A percentile compares a stretch with the other conserved stretches of the same genome.
These are phyloP conservation scores for Canna indica DNA, from an alignment of 176 grass and related monocot species.

Conservation along the genomic window DNA sequence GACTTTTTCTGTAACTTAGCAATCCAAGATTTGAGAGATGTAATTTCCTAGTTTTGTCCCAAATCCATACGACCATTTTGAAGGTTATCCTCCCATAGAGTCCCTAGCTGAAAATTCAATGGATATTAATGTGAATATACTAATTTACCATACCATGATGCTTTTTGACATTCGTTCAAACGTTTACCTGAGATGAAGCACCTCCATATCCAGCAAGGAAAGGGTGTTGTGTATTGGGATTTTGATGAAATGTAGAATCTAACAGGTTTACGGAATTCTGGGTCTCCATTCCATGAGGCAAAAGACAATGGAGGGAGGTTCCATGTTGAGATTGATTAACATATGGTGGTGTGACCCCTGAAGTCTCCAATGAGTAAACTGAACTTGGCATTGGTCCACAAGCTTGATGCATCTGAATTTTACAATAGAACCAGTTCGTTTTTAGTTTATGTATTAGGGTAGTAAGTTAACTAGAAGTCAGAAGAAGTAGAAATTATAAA, in stretches of 20 bases:
- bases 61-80: slow-evolving; percentile 60
- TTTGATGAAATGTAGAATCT: slow-evolving; percentile 41
- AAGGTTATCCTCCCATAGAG: slow-evolving; percentile 77
- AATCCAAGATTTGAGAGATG: no score
- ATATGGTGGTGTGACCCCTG: slow-evolving; percentile 38
- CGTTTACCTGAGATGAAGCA: slow-evolving; percentile 60
- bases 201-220: slow-evolving; percentile 42
- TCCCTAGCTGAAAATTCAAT: slow-evolving; percentile 46
- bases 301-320: slow-evolving; percentile 23
- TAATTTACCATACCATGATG: not conserved
- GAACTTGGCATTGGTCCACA: slow-evolving; percentile 32
- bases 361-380: slow-evolving; percentile 62
- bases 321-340: slow-evolving; percentile 33
- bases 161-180: not conserved
- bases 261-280: slow-evolving; percentile 23
- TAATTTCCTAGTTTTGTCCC: slow-evolving; percentile 29
- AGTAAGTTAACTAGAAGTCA: not conserved
- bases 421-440: not conserved
- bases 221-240: slow-evolving; percentile 19
- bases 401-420: slow-evolving; percentile 58
- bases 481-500: not conserved
- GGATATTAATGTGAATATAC: not conserved
- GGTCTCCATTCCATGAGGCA: slow-evolving; percentile 1
- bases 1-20: slow-evolving; percentile 17
- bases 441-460: not conserved